A percentile compares a stretch with the other conserved stretches of the same genome.
phyloP scores from a whole-genome alignment of 2,329 filamentous ascomycete genomes.

The Microdochium bolleyi region DNA sequence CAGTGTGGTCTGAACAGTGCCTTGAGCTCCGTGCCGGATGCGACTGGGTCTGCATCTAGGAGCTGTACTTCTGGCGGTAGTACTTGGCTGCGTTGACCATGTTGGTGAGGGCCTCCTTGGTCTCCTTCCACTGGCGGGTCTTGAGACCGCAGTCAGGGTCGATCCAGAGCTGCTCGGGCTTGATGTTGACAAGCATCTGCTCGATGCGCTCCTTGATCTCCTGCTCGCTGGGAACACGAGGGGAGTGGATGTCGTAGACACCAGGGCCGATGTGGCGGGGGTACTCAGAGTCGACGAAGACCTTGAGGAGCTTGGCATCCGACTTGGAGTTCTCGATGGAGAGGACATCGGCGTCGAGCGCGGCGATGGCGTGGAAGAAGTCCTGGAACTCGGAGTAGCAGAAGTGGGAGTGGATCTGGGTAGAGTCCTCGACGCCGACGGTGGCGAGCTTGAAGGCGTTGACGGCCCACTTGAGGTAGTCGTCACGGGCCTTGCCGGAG shows the following conservation, averaged over 20 bases:
- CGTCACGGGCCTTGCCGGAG: slow-evolving; percentile 85
- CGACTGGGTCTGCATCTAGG: neutral
- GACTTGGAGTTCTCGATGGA: slow-evolving; percentile 99
- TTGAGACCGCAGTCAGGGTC: slow-evolving; percentile 99
- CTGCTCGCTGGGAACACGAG: slow-evolving; percentile 91
- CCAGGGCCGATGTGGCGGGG: slow-evolving; percentile 97
- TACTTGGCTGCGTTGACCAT: slow-evolving; percentile 97
- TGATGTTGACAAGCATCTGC: slow-evolving; percentile 97
- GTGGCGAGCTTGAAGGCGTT: slow-evolving; percentile 96
- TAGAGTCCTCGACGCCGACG: slow-evolving; percentile 86
- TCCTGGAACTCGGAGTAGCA: slow-evolving; percentile 99
- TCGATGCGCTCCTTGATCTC: slow-evolving; percentile 97
- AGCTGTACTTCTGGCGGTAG: slow-evolving; percentile 78
- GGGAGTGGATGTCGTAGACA: slow-evolving; percentile 99
- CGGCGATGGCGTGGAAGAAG: slow-evolving; percentile 99
- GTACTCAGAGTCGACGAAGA: slow-evolving; percentile 96
- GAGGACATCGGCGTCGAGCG: slow-evolving; percentile 94
- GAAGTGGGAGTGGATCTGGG: slow-evolving; percentile 99
- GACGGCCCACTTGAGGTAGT: slow-evolving; percentile 96
- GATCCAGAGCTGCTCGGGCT: slow-evolving; percentile 98
- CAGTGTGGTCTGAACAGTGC: neutral
- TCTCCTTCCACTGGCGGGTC: slow-evolving; percentile 98
- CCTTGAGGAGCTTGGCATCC: slow-evolving; percentile 96
- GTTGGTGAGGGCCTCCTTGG: slow-evolving; percentile 91
- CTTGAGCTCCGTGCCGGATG: neutral